phyloP scores from a whole-genome alignment of 495 filamentous ascomycete genomes.

The Choiromyces venosus region DNA sequence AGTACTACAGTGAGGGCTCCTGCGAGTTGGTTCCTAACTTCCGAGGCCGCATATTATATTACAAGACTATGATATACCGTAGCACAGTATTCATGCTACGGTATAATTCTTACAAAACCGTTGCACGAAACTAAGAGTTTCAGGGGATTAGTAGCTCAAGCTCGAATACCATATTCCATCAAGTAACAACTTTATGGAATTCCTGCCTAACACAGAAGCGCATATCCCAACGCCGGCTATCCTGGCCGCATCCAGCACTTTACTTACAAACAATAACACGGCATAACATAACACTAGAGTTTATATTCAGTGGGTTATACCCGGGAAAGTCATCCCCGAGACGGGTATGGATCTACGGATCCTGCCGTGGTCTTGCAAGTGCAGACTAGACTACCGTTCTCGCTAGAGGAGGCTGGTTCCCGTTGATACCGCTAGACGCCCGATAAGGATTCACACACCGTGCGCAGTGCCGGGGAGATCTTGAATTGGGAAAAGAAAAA shows the following conservation, averaged over 20 bases:
- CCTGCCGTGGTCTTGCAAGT: not conserved
- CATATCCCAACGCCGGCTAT: not conserved
- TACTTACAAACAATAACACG: not conserved
- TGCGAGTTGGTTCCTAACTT: not conserved
- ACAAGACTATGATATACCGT: too few relatives aligned
- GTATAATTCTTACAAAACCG: not conserved
- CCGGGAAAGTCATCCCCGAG: not conserved
- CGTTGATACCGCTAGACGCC: not conserved
- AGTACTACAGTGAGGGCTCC: not conserved
- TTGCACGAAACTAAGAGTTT: too few relatives aligned
- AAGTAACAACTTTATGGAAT: not conserved
- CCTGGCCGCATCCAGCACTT: not conserved
- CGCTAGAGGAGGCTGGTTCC: not conserved
- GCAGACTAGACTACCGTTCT: not conserved
- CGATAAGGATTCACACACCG: not conserved
- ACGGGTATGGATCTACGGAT: not conserved
- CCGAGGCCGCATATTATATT: not conserved
- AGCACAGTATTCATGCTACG: not conserved
- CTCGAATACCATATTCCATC: not conserved
- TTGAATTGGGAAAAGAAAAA: not conserved
- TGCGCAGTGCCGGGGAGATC: not conserved
- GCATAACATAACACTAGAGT: not conserved
- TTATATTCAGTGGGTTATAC: not conserved
- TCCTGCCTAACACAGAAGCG: too few relatives aligned
- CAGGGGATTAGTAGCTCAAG: not conserved